Base-by-base conservation (phyloP, 179 eudicot species). In the Carnegiea gigantea region DNA sequence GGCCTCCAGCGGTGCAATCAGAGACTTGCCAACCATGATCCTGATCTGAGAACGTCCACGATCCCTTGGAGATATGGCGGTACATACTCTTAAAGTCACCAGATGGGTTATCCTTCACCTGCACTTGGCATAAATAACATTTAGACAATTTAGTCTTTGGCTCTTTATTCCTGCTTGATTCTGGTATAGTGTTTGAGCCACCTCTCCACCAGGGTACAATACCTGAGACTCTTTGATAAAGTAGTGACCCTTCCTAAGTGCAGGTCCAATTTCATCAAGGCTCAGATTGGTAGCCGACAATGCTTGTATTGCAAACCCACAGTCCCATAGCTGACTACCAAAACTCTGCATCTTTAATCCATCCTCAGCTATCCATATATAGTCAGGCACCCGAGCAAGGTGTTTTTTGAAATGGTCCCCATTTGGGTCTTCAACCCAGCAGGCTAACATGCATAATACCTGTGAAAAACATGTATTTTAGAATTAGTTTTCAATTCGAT, bases 1-100 rank as follows among this genome's bases (percentile, higher is more conserved):
- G 80, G 46, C 80, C 92, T 87, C 89, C 92, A 0, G 91, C 90
- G 10, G 93, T 91, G 78, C 92, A 91, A 24, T 89, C 93, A 8
- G 94, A 91, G 43, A 88, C 90, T 77, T 88, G 94, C 94, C 94
- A 91, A 65, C 94, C 94, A 17, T 89, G 92, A 83, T 91, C 93
- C 84, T 88, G 87, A 67, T 83, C 88, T 2, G 90, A 89, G 53
- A 91, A 91, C 17, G 92, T 88, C 93, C 93, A 91, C 5, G 91
- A 84, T 57, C 93, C 93, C 54, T 91, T 91, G 0, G 91, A 80
- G 46, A 83, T 84, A 83, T 89, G 91, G 18, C 92, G 87, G 76
- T 89, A 77, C 93, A 88, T 88, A 48, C 86, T 70, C 76, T 79
- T 84, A 44, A 84, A 88, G 54, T 90, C 85, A 6, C 85, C 89